Conservation (phyloP, 2,329 filamentous ascomycete species). For the Xylaria sp. region DNA sequence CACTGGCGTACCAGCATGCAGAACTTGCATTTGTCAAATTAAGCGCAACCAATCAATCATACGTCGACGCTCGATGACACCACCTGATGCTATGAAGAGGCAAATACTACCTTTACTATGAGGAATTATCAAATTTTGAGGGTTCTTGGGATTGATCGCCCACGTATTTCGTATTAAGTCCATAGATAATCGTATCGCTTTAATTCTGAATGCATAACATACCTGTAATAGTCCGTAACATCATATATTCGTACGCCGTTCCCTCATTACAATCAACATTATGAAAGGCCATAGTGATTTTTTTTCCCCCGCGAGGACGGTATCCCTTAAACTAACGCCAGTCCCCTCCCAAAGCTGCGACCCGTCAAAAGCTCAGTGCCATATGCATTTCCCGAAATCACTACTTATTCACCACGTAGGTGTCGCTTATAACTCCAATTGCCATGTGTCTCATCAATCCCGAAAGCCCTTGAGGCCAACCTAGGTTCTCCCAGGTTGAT, state of each 20-base stretch:
- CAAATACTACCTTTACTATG: not conserved
- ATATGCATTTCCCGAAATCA: conserved; percentile 16
- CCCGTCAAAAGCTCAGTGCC: conserved; percentile 33
- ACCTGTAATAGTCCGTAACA: conserved; percentile 27
- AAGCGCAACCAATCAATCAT: conserved; percentile 8
- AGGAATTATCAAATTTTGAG: not conserved
- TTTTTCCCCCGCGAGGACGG: conserved; percentile 31
- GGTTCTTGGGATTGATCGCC: not conserved
- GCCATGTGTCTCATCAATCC: conserved; percentile 41
- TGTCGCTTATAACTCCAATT: conserved; percentile 35
- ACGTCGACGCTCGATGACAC: not conserved
- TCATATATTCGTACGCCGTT: conserved; percentile 42
- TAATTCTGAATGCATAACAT: conserved; percentile 18
- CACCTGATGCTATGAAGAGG: not conserved
- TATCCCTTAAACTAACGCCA: conserved; percentile 15
- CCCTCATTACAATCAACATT: conserved; percentile 41
- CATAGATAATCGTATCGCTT: conserved; percentile 13
- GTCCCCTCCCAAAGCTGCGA: conserved; percentile 22
- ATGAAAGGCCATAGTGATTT: conserved; percentile 21
- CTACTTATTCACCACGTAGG: conserved; percentile 12
- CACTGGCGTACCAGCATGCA: not conserved
- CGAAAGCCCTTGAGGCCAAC: conserved; percentile 34
- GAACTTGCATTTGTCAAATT: conserved; percentile 5
- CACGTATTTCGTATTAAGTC: not conserved
- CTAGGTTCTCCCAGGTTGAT: conserved; percentile 44